phyloP scores from a whole-genome alignment of 2,329 filamentous ascomycete species.

The Metarhizium humberi region DNA sequence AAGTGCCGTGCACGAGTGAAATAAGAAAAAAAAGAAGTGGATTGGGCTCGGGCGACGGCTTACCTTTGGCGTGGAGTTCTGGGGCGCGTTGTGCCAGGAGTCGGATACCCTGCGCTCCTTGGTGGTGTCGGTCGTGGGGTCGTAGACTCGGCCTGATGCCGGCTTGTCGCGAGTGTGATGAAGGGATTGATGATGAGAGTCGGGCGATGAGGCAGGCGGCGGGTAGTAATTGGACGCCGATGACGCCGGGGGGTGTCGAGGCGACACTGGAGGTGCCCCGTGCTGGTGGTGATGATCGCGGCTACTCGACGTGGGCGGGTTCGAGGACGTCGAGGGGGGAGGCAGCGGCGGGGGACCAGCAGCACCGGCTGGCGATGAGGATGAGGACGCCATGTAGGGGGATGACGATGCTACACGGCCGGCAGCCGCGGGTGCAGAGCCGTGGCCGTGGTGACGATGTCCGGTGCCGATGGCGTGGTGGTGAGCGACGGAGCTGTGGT shows the following conservation, averaged over 20 bases:
- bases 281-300: conserved; percentile 18
- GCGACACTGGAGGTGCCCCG: conserved; percentile 26
- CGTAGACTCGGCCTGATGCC: conserved; percentile 39
- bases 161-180: conserved; percentile 30
- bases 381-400: conserved; percentile 27
- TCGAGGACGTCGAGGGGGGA: conserved; percentile 16
- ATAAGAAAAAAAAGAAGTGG: conserved; percentile 16
- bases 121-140: conserved; percentile 41
- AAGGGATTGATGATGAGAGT: conserved; percentile 5
- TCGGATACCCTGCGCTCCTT: conserved; percentile 38
- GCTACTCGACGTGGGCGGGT: conserved; percentile 7
- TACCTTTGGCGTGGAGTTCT: conserved; percentile 38
- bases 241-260: conserved; percentile 30
- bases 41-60: conserved; percentile 18
- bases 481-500: conserved; percentile 2
- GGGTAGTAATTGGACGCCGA: conserved; percentile 14
- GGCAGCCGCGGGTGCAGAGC: not conserved
- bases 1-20: conserved; percentile 11
- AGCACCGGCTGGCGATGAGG: conserved; percentile 17
- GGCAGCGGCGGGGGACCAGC: conserved; percentile 21
- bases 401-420: conserved; percentile 5
- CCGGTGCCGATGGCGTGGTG: conserved; percentile 1
- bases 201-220: not conserved
- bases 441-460: conserved; percentile 12
- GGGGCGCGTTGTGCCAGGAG: conserved; percentile 36